Conservation (phyloP, 768 basidiomycete species). For the Auricularia sp. region DNA sequence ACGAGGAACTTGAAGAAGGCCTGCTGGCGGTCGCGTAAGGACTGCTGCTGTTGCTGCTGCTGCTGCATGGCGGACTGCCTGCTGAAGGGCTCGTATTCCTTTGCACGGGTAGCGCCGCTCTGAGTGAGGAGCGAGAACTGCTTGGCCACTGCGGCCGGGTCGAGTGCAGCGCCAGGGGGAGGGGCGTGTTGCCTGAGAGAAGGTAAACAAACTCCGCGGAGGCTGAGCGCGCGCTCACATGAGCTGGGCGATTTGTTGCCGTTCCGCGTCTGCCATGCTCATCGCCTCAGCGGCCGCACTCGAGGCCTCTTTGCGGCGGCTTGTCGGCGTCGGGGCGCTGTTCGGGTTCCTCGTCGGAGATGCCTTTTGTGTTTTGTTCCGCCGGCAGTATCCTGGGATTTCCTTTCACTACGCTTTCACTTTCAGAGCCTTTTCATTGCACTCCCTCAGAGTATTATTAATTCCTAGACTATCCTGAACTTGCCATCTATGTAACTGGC, state of each 20-base stretch:
- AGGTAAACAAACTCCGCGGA: background rate
- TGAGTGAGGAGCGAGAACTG: background rate
- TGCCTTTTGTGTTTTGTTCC: too few species aligned
- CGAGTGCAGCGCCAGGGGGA: background rate
- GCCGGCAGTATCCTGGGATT: too few species aligned
- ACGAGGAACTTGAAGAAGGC: conserved; percentile 53
- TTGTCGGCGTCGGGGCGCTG: too few species aligned
- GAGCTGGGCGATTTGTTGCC: background rate
- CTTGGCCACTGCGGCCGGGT: conserved; percentile 2
- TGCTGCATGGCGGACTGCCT: conserved; percentile 3
- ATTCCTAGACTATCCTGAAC: too few species aligned
- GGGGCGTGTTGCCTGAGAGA: background rate
- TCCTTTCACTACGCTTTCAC: too few species aligned
- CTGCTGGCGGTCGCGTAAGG: conserved; percentile 27
- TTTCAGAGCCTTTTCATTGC: too few species aligned
- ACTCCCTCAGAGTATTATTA: too few species aligned
- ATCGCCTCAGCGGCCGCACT: too few species aligned
- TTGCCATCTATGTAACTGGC: too few species aligned
- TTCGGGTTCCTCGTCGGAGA: too few species aligned
- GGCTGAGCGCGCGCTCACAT: background rate
- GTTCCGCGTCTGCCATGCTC: background rate
- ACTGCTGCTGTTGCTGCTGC: conserved; percentile 21
- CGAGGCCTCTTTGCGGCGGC: too few species aligned
- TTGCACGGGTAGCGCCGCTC: background rate
- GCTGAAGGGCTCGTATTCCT: background rate